Base-by-base conservation (phyloP, 1,139 yeast species). In the Geotrichum restrictum region DNA sequence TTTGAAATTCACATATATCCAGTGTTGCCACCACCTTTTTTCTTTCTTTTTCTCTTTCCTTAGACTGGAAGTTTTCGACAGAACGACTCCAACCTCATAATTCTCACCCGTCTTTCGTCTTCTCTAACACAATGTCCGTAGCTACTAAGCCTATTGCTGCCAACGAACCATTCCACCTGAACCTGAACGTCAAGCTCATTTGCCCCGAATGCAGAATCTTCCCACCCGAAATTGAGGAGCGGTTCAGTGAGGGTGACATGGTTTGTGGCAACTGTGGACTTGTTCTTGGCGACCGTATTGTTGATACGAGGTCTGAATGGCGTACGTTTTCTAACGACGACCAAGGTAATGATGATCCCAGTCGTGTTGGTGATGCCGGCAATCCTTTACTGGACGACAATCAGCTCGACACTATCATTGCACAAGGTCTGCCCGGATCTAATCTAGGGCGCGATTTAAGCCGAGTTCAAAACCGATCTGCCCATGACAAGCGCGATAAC, bases 341-440 rank as follows among this genome's bases (percentile, higher is more conserved):
- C 68, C 98, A 91, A 70, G 94, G 93, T 61, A 96, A 95, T 62
- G 98, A 89, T 67, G 98, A 93, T 69, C 98, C 98, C 3, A 85
- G 95, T 62, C 98, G 98, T 86, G 98, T 93, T 59, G 98, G 98
- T 69, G 98, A 91, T 66, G 98, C 98, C 2, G 85, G 94, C n/a
- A 91, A 91, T 67, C 97, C 98, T 13, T 73, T 91, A 57, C 75
- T 94, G 62, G 98, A 91, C 64, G 87, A 95, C 24, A 94, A 87
- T 63, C 95, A 89, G 69, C 81, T 93, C 56, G 89, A 95, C 19
- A 93, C 98, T 3, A 83, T 91, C 76, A 94, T 93, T 57, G 88
- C 97, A 21, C 82, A 84, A 57, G 88, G 85, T 32, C 88, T 87
- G 59, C 75, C 74, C 3, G 77, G 77, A 1, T 77, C 82, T 31